Conservation (phyloP, 805 yeast genomes). For the Blastobotrys terrestris region DNA sequence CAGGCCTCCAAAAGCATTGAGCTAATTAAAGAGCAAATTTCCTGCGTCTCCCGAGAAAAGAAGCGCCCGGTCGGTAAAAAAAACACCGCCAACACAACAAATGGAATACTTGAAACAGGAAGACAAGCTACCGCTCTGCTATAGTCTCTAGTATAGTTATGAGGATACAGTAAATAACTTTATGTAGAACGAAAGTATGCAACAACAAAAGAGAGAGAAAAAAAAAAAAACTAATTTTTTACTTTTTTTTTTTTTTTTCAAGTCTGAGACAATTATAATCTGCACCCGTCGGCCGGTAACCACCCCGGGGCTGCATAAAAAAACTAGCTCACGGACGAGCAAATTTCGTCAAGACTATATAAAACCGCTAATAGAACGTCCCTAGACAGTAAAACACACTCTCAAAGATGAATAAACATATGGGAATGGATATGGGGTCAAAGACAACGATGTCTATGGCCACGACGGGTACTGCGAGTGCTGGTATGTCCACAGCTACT, state of each 20-base stretch:
- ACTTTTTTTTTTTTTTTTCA: too few relatives aligned
- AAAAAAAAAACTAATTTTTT: too few relatives aligned
- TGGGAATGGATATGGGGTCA: neutral
- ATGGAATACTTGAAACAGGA: too few relatives aligned
- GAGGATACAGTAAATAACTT: too few relatives aligned
- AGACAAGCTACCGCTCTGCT: too few relatives aligned
- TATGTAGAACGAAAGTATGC: too few relatives aligned
- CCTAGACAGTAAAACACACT: neutral
- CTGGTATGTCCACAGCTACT: slow-evolving; percentile 6
- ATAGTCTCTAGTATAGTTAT: too few relatives aligned
- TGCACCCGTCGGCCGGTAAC: neutral
- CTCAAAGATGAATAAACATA: neutral
- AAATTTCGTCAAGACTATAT: neutral
- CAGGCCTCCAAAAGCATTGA: too few relatives aligned
- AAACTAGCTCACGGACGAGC: neutral
- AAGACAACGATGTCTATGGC: neutral
- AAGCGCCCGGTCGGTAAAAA: neutral
- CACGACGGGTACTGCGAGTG: neutral
- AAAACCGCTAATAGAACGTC: too few relatives aligned
- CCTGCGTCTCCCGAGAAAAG: neutral
- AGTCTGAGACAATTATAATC: neutral
- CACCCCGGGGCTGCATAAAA: neutral
- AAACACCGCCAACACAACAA: neutral
- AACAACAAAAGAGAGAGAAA: too few relatives aligned
- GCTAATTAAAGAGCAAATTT: neutral